Percentiles rank a stretch among this genome's conserved stretches.
phyloP scores from a whole-genome alignment of 1,284 basidiomycete genomes.

The Lignosus rhinocerotis region DNA sequence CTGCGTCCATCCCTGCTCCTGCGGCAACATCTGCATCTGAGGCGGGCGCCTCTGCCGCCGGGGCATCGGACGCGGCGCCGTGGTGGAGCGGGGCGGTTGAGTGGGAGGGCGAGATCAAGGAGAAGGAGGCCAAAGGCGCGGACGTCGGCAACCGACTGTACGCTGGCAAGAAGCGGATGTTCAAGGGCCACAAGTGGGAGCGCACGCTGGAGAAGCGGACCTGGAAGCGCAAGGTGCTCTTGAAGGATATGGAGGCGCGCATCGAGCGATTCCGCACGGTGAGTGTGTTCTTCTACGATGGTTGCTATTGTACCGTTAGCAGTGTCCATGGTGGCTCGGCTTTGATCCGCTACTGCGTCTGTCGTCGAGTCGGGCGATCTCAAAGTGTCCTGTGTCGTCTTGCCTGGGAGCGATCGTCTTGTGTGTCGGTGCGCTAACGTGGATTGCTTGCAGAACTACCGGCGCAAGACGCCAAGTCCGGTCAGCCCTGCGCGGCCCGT shows the following conservation, averaged over 20 bases:
- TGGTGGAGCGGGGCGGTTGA: constrained; percentile 44
- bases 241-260: constrained; percentile 68
- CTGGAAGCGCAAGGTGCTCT: constrained; percentile 49
- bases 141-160: constrained; percentile 66
- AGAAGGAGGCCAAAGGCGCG: constrained; percentile 49
- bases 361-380: too few species aligned
- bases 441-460: constrained; percentile 19
- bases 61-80: constrained; percentile 2
- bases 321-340: too few species aligned
- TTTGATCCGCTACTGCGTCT: too few species aligned
- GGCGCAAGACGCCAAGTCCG: constrained; percentile 27
- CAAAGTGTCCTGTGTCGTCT: background rate
- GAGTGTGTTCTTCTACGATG: constrained; percentile 28
- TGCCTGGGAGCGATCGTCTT: background rate
- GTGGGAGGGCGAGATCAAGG: constrained; percentile 59
- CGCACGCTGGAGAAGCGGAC: constrained; percentile 47
- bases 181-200: constrained; percentile 86
- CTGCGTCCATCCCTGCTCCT: constrained; percentile 3
- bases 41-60: background rate
- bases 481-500: constrained; percentile 24
- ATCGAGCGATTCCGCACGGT: constrained; percentile 65
- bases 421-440: background rate
- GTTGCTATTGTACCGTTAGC: too few species aligned
- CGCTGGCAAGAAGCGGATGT: constrained; percentile 74
- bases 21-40: background rate